Evolutionary conservation across 2,329 filamentous ascomycete genomes (phyloP), one percentile per base, ranked within the genome.

Genomic region (Aquanectria penicillioides): DNA sequence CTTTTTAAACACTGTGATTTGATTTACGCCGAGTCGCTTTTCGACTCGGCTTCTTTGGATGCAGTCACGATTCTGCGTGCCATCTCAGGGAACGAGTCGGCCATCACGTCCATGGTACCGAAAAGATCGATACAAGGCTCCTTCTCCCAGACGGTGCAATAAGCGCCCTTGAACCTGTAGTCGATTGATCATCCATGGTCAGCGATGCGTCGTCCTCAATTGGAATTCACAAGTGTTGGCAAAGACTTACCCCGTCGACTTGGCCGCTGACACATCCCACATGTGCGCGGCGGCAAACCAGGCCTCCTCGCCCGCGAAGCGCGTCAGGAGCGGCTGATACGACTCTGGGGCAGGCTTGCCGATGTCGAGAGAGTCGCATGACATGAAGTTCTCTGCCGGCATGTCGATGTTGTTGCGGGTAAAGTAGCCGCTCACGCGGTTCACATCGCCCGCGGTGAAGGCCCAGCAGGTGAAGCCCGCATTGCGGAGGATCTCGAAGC

Each of bases 241-340:
- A 41, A 8, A n/a, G 23, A 67, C 68, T 61, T 59, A 73, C 62
- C 82, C 82, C n/a, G 76, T 77, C 53, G 74, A 76, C 43, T 75
- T 76, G 8, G 84, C 84, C 4, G 83, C 81, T 15, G 78, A 77
- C 2, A 84, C 83, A 73, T 87, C 84, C 85, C 84, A 87, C 77
- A 83, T 82, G 71, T 87, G 85, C 18, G 83, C 84, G 1, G 85
- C 84, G 1, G 82, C 84, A 68, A 86, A 86, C 83, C 83, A 86
- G 40, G 77, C 77, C 59, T 80, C 73, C 0, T 73, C 71, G 0
- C 65, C 63, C 0, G 64, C 76, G 53, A 85, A 78, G 44, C 68
- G 71, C n/a, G 76, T 74, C 28, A 81, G 69, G 6, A 82, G 68
- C 1, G 76, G 73, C 59, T 70, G 65, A 63, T 86, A 86, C 0